phyloP scores from a whole-genome alignment of 192 early-diverging fungal genomes.

The Gorgonomyces haynaldii region DNA sequence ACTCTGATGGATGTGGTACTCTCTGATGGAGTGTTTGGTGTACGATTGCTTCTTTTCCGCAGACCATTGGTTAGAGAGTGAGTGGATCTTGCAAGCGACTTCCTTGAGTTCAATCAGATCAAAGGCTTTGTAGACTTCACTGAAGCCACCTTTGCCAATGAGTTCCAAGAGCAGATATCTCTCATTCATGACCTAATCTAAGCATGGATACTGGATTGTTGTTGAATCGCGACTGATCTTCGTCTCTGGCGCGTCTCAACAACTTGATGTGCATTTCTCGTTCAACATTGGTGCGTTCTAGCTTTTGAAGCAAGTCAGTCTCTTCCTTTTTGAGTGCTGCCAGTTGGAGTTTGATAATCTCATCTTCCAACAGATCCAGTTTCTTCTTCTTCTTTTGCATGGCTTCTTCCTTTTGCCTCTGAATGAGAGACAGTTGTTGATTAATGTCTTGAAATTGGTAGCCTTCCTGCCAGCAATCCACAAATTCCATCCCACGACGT shows the following conservation, averaged over 20 bases:
- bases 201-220: conserved; percentile 4
- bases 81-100: conserved; percentile 21
- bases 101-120: conserved; percentile 9
- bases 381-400: conserved; percentile 12
- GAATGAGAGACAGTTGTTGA: conserved; percentile 5
- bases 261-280: conserved; percentile 12
- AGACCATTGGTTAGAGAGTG: conserved; percentile 11
- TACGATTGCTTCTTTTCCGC: conserved; percentile 16
- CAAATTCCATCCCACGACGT: conserved; percentile 13
- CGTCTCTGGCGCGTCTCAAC: conserved; percentile 11
- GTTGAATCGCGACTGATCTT: conserved; percentile 18
- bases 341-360: conserved; percentile 14
- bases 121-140: conserved; percentile 20
- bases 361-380: conserved; percentile 11
- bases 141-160: conserved; percentile 21
- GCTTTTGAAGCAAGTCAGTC: conserved; percentile 3
- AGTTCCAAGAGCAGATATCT: conserved; percentile 15
- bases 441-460: conserved; percentile 9
- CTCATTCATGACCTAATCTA: conserved; percentile 6
- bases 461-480: conserved; percentile 18
- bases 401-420: conserved; percentile 14
- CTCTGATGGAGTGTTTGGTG: conserved; percentile 15
- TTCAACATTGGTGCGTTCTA: conserved; percentile 5
- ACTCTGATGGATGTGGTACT: conserved; percentile 18
- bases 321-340: conserved; percentile 16